Evolutionary conservation across 331 rosid species (phyloP).

Genomic region (Stylosanthes scabra): DNA sequence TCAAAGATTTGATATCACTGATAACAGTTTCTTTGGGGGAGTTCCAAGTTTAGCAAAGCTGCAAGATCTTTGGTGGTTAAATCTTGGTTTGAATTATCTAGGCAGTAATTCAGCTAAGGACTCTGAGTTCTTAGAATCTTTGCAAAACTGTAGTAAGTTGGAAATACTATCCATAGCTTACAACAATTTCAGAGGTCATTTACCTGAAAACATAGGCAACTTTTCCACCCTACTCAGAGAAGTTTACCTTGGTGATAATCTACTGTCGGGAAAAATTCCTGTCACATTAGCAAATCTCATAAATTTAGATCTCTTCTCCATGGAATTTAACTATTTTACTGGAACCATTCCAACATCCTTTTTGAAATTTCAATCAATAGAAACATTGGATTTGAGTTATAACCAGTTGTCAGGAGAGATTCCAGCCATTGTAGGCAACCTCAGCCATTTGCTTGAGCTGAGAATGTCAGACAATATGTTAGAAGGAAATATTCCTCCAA

Average conservation of each 20-base stretch:
- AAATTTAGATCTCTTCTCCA: slow-evolving; percentile 29
- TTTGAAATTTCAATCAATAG: slow-evolving; percentile 40
- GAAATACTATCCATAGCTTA: neutral
- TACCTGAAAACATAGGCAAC: neutral
- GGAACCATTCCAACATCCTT: slow-evolving; percentile 37
- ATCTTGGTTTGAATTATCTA: slow-evolving; percentile 29
- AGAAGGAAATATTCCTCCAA: slow-evolving; percentile 45
- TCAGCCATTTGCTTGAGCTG: slow-evolving; percentile 30
- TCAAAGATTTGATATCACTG: neutral
- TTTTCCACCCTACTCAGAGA: slow-evolving; percentile 15
- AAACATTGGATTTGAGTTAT: slow-evolving; percentile 25
- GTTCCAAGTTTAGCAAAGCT: slow-evolving; percentile 49
- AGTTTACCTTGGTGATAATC: slow-evolving; percentile 36
- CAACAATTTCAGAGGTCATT: slow-evolving; percentile 51
- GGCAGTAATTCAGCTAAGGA: slow-evolving; percentile 46
- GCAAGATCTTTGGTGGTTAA: neutral
- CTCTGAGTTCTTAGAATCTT: slow-evolving; percentile 38
- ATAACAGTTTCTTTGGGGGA: slow-evolving; percentile 34
- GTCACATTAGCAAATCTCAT: slow-evolving; percentile 24
- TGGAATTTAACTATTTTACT: too few species aligned
- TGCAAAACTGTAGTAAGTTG: slow-evolving; percentile 46
- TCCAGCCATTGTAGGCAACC: slow-evolving; percentile 52
- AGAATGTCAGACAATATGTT: slow-evolving; percentile 27
- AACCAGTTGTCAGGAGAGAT: slow-evolving; percentile 50
- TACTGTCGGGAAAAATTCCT: slow-evolving; percentile 38